Evolutionary conservation across 306 rosid species (phyloP).

Genomic region (Hippophae gyantsensis): DNA sequence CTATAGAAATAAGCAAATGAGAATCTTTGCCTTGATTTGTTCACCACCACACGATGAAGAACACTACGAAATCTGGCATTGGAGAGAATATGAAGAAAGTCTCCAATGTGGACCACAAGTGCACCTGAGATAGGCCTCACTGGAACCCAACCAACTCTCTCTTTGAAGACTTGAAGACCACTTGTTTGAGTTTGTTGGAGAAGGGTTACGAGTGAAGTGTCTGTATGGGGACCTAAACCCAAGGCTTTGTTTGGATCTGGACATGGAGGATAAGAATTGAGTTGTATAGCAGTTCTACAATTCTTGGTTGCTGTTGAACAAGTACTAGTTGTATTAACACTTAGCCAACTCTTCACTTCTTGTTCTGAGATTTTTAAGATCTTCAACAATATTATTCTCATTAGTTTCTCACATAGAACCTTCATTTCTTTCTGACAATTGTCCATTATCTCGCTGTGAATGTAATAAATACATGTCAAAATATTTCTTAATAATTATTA

Average conservation of each 20-base stretch:
- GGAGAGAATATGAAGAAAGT: conserved; percentile 48
- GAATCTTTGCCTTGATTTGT: conserved; percentile 22
- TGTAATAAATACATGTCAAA: not conserved
- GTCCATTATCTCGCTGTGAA: conserved; percentile 42
- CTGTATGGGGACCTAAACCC: conserved; percentile 76
- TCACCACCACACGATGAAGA: conserved; percentile 49
- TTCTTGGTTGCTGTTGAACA: not conserved
- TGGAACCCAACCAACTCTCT: conserved; percentile 43
- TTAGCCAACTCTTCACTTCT: conserved; percentile 29
- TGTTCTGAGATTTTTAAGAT: conserved; percentile 22
- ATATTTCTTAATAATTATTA: not conserved
- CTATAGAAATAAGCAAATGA: conserved; percentile 52
- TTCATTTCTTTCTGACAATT: conserved; percentile 46
- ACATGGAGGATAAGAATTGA: conserved; percentile 58
- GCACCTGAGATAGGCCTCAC: conserved; percentile 34
- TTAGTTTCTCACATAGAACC: conserved; percentile 36
- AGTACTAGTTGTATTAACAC: not conserved
- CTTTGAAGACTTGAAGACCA: conserved; percentile 55
- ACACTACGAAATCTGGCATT: conserved; percentile 35
- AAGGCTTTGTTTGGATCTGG: conserved; percentile 58
- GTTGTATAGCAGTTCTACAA: conserved; percentile 32
- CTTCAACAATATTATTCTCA: conserved; percentile 18
- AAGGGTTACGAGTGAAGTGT: conserved; percentile 60
- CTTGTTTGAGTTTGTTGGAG: conserved; percentile 41
- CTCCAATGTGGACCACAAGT: conserved; percentile 49